Conservation (phyloP, 2,329 filamentous ascomycete species). For the Colletotrichum sojae region DNA sequence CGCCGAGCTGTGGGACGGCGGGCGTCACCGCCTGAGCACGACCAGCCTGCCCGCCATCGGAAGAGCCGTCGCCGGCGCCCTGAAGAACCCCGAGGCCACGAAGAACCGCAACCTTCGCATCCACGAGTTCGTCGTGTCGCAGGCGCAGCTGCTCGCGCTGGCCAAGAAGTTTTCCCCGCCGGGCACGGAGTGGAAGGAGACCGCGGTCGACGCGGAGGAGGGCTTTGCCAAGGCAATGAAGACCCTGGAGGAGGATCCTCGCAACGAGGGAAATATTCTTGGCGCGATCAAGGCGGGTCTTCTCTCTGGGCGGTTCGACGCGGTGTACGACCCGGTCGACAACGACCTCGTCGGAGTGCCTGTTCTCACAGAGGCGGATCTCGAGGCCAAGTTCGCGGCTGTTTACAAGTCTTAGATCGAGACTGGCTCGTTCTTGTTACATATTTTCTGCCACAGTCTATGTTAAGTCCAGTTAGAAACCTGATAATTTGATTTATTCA, state of each 20-base stretch:
- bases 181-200: constrained; percentile 28
- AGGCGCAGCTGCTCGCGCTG: constrained; percentile 62
- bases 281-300: constrained; percentile 8
- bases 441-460: no score
- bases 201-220: constrained; percentile 5
- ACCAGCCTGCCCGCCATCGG: constrained; percentile 63
- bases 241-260: not conserved
- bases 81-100: constrained; percentile 61
- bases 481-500: no score
- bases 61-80: constrained; percentile 60
- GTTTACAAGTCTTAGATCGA: constrained; percentile 9
- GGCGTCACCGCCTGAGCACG: constrained; percentile 60
- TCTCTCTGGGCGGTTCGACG: constrained; percentile 4
- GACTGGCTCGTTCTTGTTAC: not conserved
- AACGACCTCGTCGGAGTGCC: constrained; percentile 26
- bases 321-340: constrained; percentile 10
- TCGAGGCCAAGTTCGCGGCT: constrained; percentile 28
- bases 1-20: constrained; percentile 64
- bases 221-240: constrained; percentile 4
- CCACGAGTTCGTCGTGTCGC: constrained; percentile 63
- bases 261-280: not conserved
- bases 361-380: constrained; percentile 20
- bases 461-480: no score
- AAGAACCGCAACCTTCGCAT: constrained; percentile 68
- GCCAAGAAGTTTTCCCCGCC: constrained; percentile 43